Base-by-base conservation (phyloP, 2,329 filamentous ascomycete species). In the Diaporthe sp. region DNA sequence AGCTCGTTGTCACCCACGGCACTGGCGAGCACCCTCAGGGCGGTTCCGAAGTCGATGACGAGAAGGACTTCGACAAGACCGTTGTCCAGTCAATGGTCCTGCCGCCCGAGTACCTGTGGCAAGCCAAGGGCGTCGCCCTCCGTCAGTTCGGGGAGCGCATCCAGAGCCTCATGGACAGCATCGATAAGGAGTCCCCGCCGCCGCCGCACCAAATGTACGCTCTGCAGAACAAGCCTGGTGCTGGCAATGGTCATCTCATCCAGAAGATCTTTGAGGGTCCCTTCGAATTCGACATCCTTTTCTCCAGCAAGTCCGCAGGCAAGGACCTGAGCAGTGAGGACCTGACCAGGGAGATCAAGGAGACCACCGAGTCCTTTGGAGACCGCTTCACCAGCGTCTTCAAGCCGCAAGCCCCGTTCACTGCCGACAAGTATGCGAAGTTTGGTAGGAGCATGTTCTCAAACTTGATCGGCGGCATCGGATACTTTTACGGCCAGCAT, bases 281-380 rank as follows among this genome's bases (percentile, higher is more conserved):
- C 1, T 99, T 98, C 81, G 95, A 96, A 86, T 98, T 98, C 79
- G 97, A 98, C 82, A 89, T 98, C 72, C 88, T 98, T 67, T 98
- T 95, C 86, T 95, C 94, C 6, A 98, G 96, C 76, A 92, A 87
- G 19, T 96, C 94, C 25, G 90, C 92, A 5, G 84, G 86, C 42
- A 86, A 87, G 78, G 87, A 89, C 25, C 78, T 91, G 49, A 88
- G 85, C 7, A 88, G 88, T 74, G 89, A 93, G 55, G 91, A 93
- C 76, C 84, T 98, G 22, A 94, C 93, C 1, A 85, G 91, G 71
- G 90, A 94, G 79, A 93, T 98, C 79, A 87, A 92, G 77, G 86
- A 88, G 25, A 89, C 92, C 0, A 93, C 92, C 0, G 87, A 91
- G 68, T 87, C 89, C 7, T 98, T 98, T 83, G 90, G 90, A 46